phyloP scores from a whole-genome alignment of 805 yeast genomes.

The Debaryomyces castellii region DNA sequence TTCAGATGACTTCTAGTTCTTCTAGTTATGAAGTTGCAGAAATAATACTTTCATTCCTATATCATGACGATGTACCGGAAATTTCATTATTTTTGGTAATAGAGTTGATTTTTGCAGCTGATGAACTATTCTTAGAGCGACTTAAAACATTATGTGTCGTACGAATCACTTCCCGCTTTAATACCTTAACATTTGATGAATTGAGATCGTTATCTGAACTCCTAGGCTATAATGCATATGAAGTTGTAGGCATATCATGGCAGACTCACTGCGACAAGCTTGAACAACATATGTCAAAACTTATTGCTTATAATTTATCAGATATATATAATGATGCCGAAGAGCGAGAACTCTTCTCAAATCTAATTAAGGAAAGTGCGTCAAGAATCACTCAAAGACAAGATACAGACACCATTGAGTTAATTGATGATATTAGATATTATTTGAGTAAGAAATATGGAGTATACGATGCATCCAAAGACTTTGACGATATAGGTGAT shows the following conservation, averaged over 20 bases:
- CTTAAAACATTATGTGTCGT: slow-evolving; percentile 65
- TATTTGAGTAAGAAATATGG: slow-evolving; percentile 47
- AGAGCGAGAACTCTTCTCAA: slow-evolving; percentile 20
- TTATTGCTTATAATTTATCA: slow-evolving; percentile 52
- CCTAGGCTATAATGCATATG: slow-evolving; percentile 46
- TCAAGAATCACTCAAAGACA: slow-evolving; percentile 57
- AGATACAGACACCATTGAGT: slow-evolving; percentile 77
- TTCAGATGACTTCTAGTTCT: slow-evolving; percentile 12
- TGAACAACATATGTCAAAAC: slow-evolving; percentile 61
- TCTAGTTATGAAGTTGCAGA: slow-evolving; percentile 39
- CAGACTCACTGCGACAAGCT: slow-evolving; percentile 60
- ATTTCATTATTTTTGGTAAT: slow-evolving; percentile 52
- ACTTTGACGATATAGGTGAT: slow-evolving; percentile 22
- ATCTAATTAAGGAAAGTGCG: slow-evolving; percentile 46
- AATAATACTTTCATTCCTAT: slow-evolving; percentile 52
- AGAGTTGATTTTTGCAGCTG: slow-evolving; percentile 60
- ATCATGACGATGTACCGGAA: slow-evolving; percentile 53
- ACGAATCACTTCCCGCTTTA: slow-evolving; percentile 34
- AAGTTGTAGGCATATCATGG: slow-evolving; percentile 67
- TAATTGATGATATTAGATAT: slow-evolving; percentile 74
- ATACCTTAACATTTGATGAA: slow-evolving; percentile 16
- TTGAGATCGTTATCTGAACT: slow-evolving; percentile 16
- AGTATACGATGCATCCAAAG: slow-evolving; percentile 24
- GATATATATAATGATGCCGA: slow-evolving; percentile 29
- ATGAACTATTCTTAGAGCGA: slow-evolving; percentile 57